Evolutionary conservation across 2,329 filamentous ascomycete genomes (phyloP).

Genomic region (Ceratocystis variospora): DNA sequence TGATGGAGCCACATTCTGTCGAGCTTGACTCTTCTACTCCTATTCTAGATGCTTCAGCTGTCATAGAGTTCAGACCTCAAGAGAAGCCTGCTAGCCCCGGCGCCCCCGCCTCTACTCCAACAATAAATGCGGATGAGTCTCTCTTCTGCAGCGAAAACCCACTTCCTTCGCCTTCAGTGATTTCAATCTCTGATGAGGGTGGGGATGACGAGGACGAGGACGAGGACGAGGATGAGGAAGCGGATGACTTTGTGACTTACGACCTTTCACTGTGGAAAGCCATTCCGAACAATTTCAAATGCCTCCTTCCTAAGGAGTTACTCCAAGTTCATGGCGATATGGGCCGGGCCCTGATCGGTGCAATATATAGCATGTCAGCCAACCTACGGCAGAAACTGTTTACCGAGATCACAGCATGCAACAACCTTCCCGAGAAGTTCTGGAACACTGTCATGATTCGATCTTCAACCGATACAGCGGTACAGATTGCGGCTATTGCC

Average conservation of each 20-base stretch:
- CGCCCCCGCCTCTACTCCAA: constrained; percentile 21
- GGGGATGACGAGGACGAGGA: constrained; percentile 21
- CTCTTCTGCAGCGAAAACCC: constrained; percentile 22
- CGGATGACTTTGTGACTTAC: constrained; percentile 15
- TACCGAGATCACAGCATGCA: constrained; percentile 1
- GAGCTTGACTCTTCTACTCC: background rate
- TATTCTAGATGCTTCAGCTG: background rate
- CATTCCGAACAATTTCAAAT: constrained; percentile 10
- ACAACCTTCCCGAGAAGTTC: background rate
- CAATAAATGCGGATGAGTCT: constrained; percentile 22
- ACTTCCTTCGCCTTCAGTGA: constrained; percentile 15
- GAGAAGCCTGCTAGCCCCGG: background rate
- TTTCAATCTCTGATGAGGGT: constrained; percentile 22
- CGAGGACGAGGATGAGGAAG: constrained; percentile 21
- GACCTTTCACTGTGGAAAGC: constrained; percentile 14
- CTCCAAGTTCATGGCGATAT: constrained; percentile 6
- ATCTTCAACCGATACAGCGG: background rate
- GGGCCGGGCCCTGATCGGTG: constrained; percentile 6
- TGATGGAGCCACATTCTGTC: background rate
- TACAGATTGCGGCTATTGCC: constrained; percentile 11
- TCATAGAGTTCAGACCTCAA: background rate
- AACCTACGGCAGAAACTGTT: constrained; percentile 8
- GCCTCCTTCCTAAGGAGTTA: background rate
- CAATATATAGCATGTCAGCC: constrained; percentile 9
- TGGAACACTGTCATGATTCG: constrained; percentile 7